Percentiles rank a stretch among this genome's conserved stretches.
These are phyloP conservation scores for Termitomyces sp. DNA, from an alignment of 768 basidiomycete species.

Conservation along the genomic window DNA sequence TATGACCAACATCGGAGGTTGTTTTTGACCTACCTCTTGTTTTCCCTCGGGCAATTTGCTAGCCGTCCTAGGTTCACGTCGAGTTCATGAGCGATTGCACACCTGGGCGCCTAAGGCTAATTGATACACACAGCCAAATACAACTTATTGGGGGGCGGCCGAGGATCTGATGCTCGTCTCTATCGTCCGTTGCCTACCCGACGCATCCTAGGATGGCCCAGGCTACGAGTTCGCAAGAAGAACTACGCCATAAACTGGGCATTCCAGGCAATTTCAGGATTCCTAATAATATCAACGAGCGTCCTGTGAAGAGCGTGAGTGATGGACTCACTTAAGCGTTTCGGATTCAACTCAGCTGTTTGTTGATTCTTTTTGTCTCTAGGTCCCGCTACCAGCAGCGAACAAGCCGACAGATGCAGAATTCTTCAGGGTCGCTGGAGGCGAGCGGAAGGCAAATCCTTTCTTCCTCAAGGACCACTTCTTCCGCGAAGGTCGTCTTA, in stretches of 20 bases:
- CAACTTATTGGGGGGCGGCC: conserved; percentile 4
- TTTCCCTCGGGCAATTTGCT: no score
- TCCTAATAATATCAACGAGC: conserved; percentile 14
- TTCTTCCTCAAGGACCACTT: conserved; percentile 87
- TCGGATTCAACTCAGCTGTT: background rate
- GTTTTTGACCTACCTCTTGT: background rate
- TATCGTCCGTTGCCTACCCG: conserved; percentile 5
- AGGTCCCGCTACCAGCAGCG: conserved; percentile 71
- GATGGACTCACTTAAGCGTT: conserved; percentile 5
- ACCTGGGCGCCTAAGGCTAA: conserved; percentile 3
- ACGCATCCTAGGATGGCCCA: conserved; percentile 8
- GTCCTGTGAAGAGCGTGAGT: conserved; percentile 17
- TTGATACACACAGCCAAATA: conserved; percentile 19
- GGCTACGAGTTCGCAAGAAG: background rate
- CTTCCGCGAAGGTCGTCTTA: conserved; percentile 78
- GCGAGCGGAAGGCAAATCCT: conserved; percentile 65
- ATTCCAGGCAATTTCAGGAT: conserved; percentile 11
- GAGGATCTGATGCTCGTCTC: conserved; percentile 18
- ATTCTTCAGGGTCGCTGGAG: conserved; percentile 55
- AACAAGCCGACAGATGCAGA: conserved; percentile 68
- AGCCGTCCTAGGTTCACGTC: background rate
- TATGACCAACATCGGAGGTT: background rate
- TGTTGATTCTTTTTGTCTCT: conserved; percentile 6
- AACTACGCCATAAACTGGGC: conserved; percentile 11
- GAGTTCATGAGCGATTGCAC: background rate